phyloP scores from a whole-genome alignment of 352 stramenopile genomes.

The Phytophthora pluvialis region DNA sequence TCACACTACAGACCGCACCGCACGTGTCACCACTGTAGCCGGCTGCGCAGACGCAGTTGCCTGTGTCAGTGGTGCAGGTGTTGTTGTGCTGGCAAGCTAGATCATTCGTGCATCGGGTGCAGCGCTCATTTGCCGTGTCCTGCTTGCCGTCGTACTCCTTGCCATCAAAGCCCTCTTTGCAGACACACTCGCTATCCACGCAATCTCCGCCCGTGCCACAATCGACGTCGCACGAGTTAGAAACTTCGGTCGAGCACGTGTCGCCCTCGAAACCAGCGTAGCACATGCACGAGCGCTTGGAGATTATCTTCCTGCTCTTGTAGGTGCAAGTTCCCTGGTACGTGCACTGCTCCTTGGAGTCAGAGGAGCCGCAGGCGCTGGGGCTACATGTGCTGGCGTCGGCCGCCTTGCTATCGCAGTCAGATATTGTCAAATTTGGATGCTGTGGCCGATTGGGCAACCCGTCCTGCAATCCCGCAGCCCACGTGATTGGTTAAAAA shows the following conservation, averaged over 20 bases:
- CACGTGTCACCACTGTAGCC: slow-evolving; percentile 60
- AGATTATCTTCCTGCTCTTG: slow-evolving; percentile 65
- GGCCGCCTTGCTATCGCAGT: slow-evolving; percentile 64
- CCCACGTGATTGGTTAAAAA: too few relatives aligned
- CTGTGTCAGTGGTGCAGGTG: slow-evolving; percentile 55
- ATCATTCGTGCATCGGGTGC: slow-evolving; percentile 59
- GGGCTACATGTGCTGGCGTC: slow-evolving; percentile 50
- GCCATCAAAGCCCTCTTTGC: slow-evolving; percentile 58
- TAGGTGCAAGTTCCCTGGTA: slow-evolving; percentile 84
- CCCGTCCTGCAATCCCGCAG: too few relatives aligned
- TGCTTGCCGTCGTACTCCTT: slow-evolving; percentile 51
- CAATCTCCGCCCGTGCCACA: slow-evolving; percentile 60
- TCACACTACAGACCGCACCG: too few relatives aligned
- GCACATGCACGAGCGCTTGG: slow-evolving; percentile 55
- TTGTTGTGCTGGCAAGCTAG: slow-evolving; percentile 61
- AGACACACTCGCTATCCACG: slow-evolving; percentile 53
- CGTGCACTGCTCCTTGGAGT: slow-evolving; percentile 58
- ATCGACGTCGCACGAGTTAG: slow-evolving; percentile 58
- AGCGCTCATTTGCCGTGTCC: slow-evolving; percentile 54
- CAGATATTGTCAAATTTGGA: slow-evolving; percentile 32
- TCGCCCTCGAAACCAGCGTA: slow-evolving; percentile 55
- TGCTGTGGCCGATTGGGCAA: too few relatives aligned
- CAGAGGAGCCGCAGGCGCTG: slow-evolving; percentile 41
- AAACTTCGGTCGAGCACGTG: slow-evolving; percentile 58
- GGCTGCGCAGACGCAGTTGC: slow-evolving; percentile 56